phyloP scores from a whole-genome alignment of 2,329 filamentous ascomycete genomes.

The Didymella glomerata region DNA sequence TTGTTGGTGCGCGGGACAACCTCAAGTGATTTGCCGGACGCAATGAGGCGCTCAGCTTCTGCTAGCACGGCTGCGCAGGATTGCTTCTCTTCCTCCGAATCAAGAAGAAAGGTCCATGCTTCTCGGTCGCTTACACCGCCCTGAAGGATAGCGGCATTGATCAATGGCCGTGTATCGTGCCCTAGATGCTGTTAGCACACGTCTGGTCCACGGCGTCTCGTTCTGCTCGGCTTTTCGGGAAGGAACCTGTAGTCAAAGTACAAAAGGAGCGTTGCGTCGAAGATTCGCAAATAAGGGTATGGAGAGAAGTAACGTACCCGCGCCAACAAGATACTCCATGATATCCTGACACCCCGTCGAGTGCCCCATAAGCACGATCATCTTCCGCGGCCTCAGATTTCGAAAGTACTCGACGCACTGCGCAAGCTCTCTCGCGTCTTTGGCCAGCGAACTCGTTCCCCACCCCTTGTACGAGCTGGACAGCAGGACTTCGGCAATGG shows the following conservation, averaged over 20 bases:
- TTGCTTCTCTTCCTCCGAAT: conserved; percentile 34
- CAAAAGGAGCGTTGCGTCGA: not conserved
- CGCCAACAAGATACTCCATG: conserved; percentile 66
- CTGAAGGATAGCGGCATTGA: conserved; percentile 82
- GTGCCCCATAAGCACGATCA: conserved; percentile 74
- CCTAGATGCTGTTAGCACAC: not conserved
- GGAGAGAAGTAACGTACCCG: conserved; percentile 15
- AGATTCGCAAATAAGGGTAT: not conserved
- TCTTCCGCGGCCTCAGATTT: conserved; percentile 53
- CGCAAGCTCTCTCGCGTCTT: conserved; percentile 64
- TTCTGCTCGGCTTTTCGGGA: not conserved
- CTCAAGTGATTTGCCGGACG: conserved; percentile 62
- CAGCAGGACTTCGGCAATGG: conserved; percentile 60
- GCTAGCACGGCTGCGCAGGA: conserved; percentile 46
- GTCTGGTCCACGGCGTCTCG: not conserved
- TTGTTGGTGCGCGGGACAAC: conserved; percentile 58
- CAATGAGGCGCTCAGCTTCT: conserved; percentile 64
- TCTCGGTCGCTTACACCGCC: conserved; percentile 82
- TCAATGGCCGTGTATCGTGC: conserved; percentile 56
- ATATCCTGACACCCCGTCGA: conserved; percentile 74
- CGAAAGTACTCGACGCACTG: conserved; percentile 62
- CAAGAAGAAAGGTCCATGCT: conserved; percentile 53
- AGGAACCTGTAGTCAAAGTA: not conserved
- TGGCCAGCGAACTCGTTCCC: conserved; percentile 61
- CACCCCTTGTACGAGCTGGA: conserved; percentile 64